Evolutionary conservation across 78 protist genomes (phyloP).

Genomic region (Polysphondylium violaceum): DNA sequence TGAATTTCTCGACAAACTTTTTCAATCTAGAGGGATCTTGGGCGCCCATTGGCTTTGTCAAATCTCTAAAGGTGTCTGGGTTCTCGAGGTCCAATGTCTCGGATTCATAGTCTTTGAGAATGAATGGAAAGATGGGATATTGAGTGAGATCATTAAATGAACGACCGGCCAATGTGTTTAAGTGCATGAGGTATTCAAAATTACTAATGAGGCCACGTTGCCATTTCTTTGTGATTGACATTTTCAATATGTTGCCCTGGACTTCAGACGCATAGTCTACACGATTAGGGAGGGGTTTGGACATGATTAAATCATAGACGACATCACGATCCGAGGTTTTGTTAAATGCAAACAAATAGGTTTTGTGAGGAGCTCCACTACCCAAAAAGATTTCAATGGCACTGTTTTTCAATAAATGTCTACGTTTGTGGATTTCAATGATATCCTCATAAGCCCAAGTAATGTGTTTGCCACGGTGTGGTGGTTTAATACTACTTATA

Average conservation of each 20-base stretch:
- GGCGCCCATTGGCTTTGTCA: conserved; percentile 92
- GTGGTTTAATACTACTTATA: conserved; percentile 19
- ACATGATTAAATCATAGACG: conserved; percentile 52
- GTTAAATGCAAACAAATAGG: conserved; percentile 86
- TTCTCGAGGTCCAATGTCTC: conserved; percentile 79
- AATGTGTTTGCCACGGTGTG: conserved; percentile 62
- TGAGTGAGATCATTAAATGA: conserved; percentile 95
- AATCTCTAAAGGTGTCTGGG: conserved; percentile 87
- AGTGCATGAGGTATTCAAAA: conserved; percentile 94
- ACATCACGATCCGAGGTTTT: conserved; percentile 48
- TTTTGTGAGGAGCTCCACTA: conserved; percentile 79
- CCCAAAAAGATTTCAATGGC: conserved; percentile 92
- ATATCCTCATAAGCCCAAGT: conserved; percentile 68
- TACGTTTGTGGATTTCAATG: conserved; percentile 84
- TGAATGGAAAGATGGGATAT: conserved; percentile 95
- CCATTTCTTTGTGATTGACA: conserved; percentile 89
- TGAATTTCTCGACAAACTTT: conserved; percentile 73
- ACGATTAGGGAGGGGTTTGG: conserved; percentile 81
- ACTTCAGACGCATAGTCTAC: conserved; percentile 85
- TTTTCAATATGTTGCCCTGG: conserved; percentile 75
- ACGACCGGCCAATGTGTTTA: conserved; percentile 97
- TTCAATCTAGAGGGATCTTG: conserved; percentile 74
- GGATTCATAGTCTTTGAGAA: conserved; percentile 81
- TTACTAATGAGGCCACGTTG: conserved; percentile 85
- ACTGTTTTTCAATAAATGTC: conserved; percentile 83